Evolutionary conservation across 495 filamentous ascomycete species (phyloP).

Genomic region (Xylaria flabelliformis): DNA sequence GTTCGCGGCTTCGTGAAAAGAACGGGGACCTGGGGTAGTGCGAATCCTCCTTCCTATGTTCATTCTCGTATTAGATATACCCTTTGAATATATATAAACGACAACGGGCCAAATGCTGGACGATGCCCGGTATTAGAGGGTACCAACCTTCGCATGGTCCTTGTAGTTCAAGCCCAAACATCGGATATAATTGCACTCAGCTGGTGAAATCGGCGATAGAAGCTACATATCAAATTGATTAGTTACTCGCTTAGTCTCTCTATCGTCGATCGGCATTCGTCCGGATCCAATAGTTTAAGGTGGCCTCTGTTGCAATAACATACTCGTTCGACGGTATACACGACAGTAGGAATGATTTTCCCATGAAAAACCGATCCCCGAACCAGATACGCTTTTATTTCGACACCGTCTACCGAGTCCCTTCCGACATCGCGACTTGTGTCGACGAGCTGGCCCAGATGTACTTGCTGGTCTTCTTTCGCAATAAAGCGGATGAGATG

Average conservation of each 20-base stretch:
- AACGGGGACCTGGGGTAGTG: slow-evolving; percentile 49
- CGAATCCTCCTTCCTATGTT: slow-evolving; percentile 42
- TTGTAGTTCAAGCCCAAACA: slow-evolving; percentile 57
- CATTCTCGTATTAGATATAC: background rate
- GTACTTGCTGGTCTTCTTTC: slow-evolving; percentile 48
- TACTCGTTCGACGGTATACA: slow-evolving; percentile 43
- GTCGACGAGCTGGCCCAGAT: slow-evolving; percentile 49
- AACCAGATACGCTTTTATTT: slow-evolving; percentile 45
- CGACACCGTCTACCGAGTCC: slow-evolving; percentile 42
- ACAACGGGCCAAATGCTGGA: background rate
- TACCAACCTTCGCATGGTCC: slow-evolving; percentile 45
- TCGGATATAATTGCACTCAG: slow-evolving; percentile 55
- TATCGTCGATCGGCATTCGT: background rate
- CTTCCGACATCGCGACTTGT: slow-evolving; percentile 46
- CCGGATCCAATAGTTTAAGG: background rate
- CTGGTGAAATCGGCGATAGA: slow-evolving; percentile 43
- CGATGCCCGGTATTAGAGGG: background rate
- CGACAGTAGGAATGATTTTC: slow-evolving; percentile 39
- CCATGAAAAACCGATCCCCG: slow-evolving; percentile 50
- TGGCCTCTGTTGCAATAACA: background rate
- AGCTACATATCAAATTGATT: slow-evolving; percentile 25
- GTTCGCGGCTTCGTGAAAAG: slow-evolving; percentile 57
- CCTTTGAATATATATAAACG: background rate
- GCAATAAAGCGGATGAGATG: slow-evolving; percentile 56
- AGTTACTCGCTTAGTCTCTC: background rate